Percentiles rank a stretch among this genome's conserved stretches.
Conservation (phyloP, 1,139 yeast species). For the Candida albicans region DNA sequence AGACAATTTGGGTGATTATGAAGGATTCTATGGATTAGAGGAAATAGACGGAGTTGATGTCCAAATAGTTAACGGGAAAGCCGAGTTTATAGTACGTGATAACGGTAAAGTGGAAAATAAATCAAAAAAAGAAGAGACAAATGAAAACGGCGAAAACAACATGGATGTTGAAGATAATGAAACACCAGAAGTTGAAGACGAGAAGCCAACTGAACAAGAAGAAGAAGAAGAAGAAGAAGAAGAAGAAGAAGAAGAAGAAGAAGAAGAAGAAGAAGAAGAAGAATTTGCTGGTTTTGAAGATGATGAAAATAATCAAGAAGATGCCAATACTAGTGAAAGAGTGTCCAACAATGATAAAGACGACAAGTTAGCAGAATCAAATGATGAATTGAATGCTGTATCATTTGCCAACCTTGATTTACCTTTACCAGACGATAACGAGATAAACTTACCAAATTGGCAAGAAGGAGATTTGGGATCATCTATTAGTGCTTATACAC, state of each 20-base stretch:
- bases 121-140: slow-evolving; percentile 16
- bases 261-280: slow-evolving; percentile 17
- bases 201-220: slow-evolving; percentile 7
- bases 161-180: slow-evolving; percentile 17
- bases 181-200: not conserved
- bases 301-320: slow-evolving; percentile 14
- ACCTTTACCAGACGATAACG: slow-evolving; percentile 40
- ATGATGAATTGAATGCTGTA: slow-evolving; percentile 20
- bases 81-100: slow-evolving; percentile 59
- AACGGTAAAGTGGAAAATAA: slow-evolving; percentile 18
- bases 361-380: slow-evolving; percentile 15
- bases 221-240: slow-evolving; percentile 12
- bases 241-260: slow-evolving; percentile 11
- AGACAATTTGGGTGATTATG: slow-evolving; percentile 80
- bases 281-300: slow-evolving; percentile 31
- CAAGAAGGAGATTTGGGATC: slow-evolving; percentile 25
- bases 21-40: slow-evolving; percentile 89
- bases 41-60: slow-evolving; percentile 93
- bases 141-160: slow-evolving; percentile 14
- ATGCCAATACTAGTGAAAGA: slow-evolving; percentile 13
- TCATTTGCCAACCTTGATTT: slow-evolving; percentile 26
- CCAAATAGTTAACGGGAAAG: slow-evolving; percentile 61
- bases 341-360: slow-evolving; percentile 12
- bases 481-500: slow-evolving; percentile 50
- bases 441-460: slow-evolving; percentile 63